phyloP scores from a whole-genome alignment of 805 yeast species.

The Clavispora carvajalis region DNA sequence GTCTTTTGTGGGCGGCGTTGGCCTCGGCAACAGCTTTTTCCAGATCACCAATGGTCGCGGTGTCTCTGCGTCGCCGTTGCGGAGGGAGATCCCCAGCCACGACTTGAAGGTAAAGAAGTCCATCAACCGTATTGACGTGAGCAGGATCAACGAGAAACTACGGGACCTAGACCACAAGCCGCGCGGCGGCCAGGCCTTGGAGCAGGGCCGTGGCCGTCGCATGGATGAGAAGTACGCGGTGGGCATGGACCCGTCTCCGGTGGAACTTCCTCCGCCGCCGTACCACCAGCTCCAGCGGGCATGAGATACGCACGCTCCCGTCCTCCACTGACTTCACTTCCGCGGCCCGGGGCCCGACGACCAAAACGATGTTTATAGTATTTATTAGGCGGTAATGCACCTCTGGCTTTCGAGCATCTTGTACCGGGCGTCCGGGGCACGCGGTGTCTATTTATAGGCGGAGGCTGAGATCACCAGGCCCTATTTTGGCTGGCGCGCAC shows the following conservation, averaged over 20 bases:
- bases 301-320: background rate
- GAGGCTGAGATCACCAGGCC: too few relatives aligned
- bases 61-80: slow-evolving; percentile 25
- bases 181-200: background rate
- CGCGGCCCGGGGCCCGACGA: background rate
- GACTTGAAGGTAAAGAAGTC: slow-evolving; percentile 23
- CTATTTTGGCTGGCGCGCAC: background rate
- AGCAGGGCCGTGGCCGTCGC: background rate
- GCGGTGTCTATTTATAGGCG: too few relatives aligned
- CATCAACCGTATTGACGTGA: slow-evolving; percentile 24
- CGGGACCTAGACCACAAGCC: slow-evolving; percentile 2
- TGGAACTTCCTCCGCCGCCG: slow-evolving; percentile 15
- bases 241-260: too few relatives aligned
- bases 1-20: slow-evolving; percentile 29
- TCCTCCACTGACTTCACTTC: background rate
- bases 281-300: slow-evolving; percentile 14
- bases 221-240: background rate
- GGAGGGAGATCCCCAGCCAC: slow-evolving; percentile 8
- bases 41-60: slow-evolving; percentile 22
- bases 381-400: background rate
- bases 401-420: background rate
- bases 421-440: too few relatives aligned
- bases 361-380: background rate
- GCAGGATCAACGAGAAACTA: slow-evolving; percentile 22
- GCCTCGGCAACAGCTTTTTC: slow-evolving; percentile 36